Evolutionary conservation across 306 rosid species (phyloP), one percentile per base, ranked within the genome.

Genomic region (Dalbergia oliveri): DNA sequence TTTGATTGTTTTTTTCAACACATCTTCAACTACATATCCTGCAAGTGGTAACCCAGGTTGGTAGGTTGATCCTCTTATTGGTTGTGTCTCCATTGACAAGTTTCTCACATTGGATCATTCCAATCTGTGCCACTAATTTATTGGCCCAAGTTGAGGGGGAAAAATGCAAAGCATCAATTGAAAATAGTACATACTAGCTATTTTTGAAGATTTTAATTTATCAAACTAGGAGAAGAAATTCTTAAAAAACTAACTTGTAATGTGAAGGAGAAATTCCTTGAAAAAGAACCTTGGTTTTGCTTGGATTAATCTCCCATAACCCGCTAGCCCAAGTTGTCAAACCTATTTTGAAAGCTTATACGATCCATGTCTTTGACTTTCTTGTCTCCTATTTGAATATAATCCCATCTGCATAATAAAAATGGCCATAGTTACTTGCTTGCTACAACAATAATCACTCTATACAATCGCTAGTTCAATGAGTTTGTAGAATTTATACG

Each of bases 251-350:
- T 81, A 77, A 92, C 97, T 84, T 47, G 88, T 90, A 88, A 49
- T 92, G 97, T 8, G 84, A 69, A 31, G 94, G 94, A 70, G 93
- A 87, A 79, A 90, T 73, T 86, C 97, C 97, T 87, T 87, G 94
- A 34, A 90, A 86, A 63, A 92, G 10, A 44, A 92, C 89, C 75
- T 21, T 73, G 31, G 93, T 87, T 85, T 82, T 90, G 19, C 0
- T 51, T 73, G 86, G 4, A 72, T 90, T 86, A 3, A 88, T 86
- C 21, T 79, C 76, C 11, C 60, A 90, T 56, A 16, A 92, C 91
- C 97, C 94, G 0, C 85, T 84, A 45, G 88, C 93, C 97, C 97
- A 92, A 41, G 94, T 90, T 26, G 85, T 87, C 45, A 92, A 80
- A 53, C 78, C 97, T 34, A 18, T 70, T 60, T 23, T 78, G 78